phyloP scores from a whole-genome alignment of 31 red algal genomes.

The Odonthalia washingtoniensis region DNA sequence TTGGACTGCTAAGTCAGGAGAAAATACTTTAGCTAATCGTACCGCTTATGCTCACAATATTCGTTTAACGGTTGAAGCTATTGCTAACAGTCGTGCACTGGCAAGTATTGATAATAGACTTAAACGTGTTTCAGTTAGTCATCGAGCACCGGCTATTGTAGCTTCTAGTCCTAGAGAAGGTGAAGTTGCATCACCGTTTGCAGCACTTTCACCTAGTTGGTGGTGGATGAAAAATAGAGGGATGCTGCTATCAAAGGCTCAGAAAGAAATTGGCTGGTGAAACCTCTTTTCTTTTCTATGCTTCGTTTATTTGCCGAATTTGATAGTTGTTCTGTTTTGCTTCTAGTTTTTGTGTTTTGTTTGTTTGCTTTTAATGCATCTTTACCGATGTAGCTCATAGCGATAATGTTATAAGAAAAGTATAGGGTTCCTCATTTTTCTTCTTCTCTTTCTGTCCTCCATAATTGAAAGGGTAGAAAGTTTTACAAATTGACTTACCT shows the following conservation, averaged over 20 bases:
- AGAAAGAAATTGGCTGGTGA: constrained; percentile 4
- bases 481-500: no score
- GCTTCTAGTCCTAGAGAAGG: background rate
- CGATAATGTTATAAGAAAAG: no score
- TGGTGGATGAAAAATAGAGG: constrained; percentile 2
- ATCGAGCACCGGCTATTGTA: background rate
- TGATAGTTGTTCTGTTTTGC: no score
- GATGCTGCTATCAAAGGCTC: background rate
- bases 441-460: no score
- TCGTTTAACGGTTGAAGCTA: constrained; percentile 20
- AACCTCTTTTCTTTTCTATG: no score
- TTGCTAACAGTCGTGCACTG: background rate
- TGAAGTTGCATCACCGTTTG: background rate
- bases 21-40: constrained; percentile 48
- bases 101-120: background rate
- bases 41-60: constrained; percentile 49
- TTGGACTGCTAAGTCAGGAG: constrained; percentile 35
- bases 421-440: no score
- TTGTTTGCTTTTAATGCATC: no score
- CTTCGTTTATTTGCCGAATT: no score
- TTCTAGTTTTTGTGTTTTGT: no score
- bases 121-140: background rate
- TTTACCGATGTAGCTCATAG: no score
- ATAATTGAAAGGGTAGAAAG: no score
- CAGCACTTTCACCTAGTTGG: background rate